Conservation (phyloP, 352 stramenopile species). For the Phytophthora chlamydospora region DNA sequence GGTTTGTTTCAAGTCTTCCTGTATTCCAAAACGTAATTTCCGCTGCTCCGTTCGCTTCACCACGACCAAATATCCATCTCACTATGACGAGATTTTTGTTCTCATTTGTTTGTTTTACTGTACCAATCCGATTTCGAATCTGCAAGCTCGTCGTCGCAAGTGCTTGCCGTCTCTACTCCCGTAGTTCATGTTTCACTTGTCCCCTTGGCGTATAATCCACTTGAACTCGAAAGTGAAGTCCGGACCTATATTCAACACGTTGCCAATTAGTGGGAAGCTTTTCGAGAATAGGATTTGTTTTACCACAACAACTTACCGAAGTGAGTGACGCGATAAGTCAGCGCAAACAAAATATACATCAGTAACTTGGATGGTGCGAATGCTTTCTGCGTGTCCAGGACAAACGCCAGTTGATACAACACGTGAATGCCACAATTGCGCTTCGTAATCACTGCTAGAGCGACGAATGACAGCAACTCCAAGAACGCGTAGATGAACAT, state of each 20-base stretch:
- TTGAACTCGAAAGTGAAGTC: conserved; percentile 7
- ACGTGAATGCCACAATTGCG: conserved; percentile 23
- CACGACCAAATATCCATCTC: too few species aligned
- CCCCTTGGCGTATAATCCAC: too few species aligned
- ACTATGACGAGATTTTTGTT: too few species aligned
- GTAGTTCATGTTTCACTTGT: too few species aligned
- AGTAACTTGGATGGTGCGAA: background rate
- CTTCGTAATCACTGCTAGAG: conserved; percentile 17
- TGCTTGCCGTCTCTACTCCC: too few species aligned
- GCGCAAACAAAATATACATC: background rate
- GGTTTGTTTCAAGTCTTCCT: too few species aligned
- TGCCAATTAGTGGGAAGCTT: background rate
- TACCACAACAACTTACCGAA: background rate
- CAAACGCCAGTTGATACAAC: background rate
- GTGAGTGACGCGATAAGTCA: background rate
- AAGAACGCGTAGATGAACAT: conserved; percentile 21
- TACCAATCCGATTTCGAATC: too few species aligned
- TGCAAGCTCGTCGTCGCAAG: too few species aligned
- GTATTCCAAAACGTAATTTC: too few species aligned
- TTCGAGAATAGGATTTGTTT: background rate
- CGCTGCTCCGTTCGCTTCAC: too few species aligned
- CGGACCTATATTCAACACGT: background rate
- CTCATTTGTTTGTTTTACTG: too few species aligned
- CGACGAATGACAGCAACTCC: conserved; percentile 23
- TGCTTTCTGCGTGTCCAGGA: background rate